A percentile compares a stretch with the other conserved stretches of the same genome.
Conservation (phyloP, 768 basidiomycete species). For the Plicaturopsis crispa region DNA sequence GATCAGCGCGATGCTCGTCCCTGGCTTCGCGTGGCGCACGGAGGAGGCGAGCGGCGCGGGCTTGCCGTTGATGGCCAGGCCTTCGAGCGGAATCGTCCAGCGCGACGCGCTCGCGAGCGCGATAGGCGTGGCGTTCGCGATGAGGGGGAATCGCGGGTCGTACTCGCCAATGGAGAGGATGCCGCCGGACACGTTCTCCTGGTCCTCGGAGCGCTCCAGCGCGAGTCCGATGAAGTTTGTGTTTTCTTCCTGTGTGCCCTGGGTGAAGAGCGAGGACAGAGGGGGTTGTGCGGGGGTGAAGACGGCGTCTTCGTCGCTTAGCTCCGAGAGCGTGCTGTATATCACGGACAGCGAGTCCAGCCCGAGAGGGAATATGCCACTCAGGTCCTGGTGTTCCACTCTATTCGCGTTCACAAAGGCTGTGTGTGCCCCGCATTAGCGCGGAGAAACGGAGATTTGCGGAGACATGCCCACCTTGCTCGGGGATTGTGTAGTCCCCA, state of each 20-base stretch:
- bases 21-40: constrained; percentile 21
- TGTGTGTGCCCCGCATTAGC: background rate
- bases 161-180: constrained; percentile 36
- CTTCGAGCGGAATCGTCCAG: constrained; percentile 35
- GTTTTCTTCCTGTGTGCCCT: no score
- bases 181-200: constrained; percentile 32
- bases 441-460: background rate
- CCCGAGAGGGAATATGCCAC: background rate
- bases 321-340: background rate
- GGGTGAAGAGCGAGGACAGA: constrained; percentile 1
- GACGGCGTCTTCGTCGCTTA: constrained; percentile 4
- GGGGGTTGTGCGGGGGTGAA: constrained; percentile 3
- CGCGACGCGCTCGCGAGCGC: constrained; percentile 26
- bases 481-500: constrained; percentile 22
- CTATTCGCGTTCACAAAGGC: background rate
- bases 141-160: constrained; percentile 22
- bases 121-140: constrained; percentile 22
- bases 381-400: background rate
- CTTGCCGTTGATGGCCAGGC: constrained; percentile 26
- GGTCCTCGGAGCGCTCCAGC: constrained; percentile 30
- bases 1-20: constrained; percentile 26
- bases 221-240: constrained; percentile 35
- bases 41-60: constrained; percentile 19
- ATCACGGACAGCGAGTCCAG: background rate
- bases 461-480: constrained; percentile 9